Conservation (phyloP, 495 filamentous ascomycete species). For the Thozetella sp. region DNA sequence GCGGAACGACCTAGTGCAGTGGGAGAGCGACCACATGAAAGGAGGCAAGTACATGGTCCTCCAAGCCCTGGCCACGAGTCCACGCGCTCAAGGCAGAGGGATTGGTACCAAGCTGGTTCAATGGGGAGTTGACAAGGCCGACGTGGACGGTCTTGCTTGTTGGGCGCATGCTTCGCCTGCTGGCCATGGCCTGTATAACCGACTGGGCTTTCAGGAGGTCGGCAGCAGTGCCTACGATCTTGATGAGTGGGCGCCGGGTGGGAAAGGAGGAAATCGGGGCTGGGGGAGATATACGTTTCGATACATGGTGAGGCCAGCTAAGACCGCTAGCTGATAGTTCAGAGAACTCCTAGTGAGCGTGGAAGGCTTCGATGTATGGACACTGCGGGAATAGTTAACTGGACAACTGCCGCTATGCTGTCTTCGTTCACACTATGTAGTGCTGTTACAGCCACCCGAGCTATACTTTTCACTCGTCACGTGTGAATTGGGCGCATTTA, state of each 20-base stretch:
- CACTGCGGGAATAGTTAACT: too few relatives aligned
- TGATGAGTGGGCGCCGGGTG: background rate
- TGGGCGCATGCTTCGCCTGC: background rate
- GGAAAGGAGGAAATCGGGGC: background rate
- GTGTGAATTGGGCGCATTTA: too few relatives aligned
- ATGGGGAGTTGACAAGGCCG: background rate
- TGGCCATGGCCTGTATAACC: background rate
- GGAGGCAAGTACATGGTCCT: background rate
- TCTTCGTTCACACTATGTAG: too few relatives aligned
- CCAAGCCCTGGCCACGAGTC: background rate
- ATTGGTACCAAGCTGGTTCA: background rate
- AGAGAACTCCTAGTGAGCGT: too few relatives aligned
- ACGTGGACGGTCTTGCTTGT: background rate
- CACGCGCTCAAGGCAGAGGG: background rate
- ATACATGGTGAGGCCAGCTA: background rate
- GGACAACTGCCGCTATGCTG: too few relatives aligned
- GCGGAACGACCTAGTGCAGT: background rate
- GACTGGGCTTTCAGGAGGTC: background rate
- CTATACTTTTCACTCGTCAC: too few relatives aligned
- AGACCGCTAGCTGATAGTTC: too few relatives aligned
- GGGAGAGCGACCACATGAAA: background rate
- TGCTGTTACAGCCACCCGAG: too few relatives aligned
- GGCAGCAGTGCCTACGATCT: background rate
- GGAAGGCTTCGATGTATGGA: too few relatives aligned
- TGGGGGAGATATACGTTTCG: background rate